Percentiles rank a stretch among this genome's conserved stretches.
phyloP scores from a whole-genome alignment of 331 rosid species.

The Phaseolus coccineus region DNA sequence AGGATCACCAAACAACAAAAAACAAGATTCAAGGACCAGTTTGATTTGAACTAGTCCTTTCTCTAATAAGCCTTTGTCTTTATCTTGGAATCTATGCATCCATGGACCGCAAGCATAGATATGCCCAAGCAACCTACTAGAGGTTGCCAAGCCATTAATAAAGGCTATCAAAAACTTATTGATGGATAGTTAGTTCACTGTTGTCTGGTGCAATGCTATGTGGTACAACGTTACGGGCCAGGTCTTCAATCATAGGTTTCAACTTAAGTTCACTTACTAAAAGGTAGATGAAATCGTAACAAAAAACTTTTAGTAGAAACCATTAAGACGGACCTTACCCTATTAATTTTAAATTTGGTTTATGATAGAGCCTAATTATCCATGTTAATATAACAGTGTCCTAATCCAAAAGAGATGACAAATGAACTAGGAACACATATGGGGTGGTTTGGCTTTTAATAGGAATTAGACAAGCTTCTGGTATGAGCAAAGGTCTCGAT shows the following conservation, averaged over 20 bases:
- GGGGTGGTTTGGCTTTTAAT: conserved; percentile 46
- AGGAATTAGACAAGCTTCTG: conserved; percentile 35
- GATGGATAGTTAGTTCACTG: conserved; percentile 11
- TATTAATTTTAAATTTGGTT: conserved; percentile 2
- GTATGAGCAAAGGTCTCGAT: conserved; percentile 15
- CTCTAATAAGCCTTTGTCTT: conserved; percentile 42
- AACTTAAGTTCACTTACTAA: not conserved
- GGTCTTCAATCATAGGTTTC: conserved; percentile 11
- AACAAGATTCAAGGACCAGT: conserved; percentile 49
- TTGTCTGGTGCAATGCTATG: conserved; percentile 32
- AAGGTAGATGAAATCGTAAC: not conserved
- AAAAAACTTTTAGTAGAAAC: not conserved
- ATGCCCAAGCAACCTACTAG: conserved; percentile 49
- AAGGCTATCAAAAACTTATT: conserved; percentile 44
- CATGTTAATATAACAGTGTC: not conserved
- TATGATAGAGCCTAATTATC: not conserved
- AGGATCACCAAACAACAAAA: conserved; percentile 46
- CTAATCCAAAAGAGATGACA: conserved; percentile 43
- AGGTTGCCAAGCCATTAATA: conserved; percentile 42
- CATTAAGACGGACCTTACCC: not conserved
- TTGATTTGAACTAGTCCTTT: conserved; percentile 45
- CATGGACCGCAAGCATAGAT: conserved; percentile 52
- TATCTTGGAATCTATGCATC: conserved; percentile 45
- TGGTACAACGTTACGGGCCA: conserved; percentile 1
- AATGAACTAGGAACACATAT: conserved; percentile 29